A percentile compares a stretch with the other conserved stretches of the same genome.
These are phyloP conservation scores for Ganoderma lucidum DNA, from an alignment of 1,284 basidiomycete species.

Conservation along the genomic window DNA sequence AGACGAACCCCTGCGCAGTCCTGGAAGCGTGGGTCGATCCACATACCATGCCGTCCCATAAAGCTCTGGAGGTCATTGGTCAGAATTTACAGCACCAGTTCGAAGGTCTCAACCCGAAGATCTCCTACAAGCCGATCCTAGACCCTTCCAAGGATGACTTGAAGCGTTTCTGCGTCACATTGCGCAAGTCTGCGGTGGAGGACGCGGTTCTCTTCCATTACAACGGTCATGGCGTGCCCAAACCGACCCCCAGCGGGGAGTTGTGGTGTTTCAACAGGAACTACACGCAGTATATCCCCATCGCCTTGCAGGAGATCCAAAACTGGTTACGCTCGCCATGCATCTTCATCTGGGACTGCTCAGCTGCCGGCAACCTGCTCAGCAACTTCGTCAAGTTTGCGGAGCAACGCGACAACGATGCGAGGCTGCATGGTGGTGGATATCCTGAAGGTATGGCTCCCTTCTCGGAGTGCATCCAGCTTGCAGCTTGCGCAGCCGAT, in stretches of 20 bases:
- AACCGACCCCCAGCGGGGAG: slow-evolving; percentile 95
- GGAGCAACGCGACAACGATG: slow-evolving; percentile 85
- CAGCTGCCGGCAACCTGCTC: slow-evolving; percentile 93
- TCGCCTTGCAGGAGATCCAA: slow-evolving; percentile 93
- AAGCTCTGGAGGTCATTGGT: slow-evolving; percentile 90
- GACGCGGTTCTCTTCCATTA: slow-evolving; percentile 98
- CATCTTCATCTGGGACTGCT: slow-evolving; percentile 99
- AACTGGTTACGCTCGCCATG: slow-evolving; percentile 93
- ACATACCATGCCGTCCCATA: slow-evolving; percentile 85
- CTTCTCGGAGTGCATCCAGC: slow-evolving; percentile 92
- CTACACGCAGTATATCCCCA: slow-evolving; percentile 99
- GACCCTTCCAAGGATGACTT: slow-evolving; percentile 97
- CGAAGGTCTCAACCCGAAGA: slow-evolving; percentile 91
- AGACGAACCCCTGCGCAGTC: slow-evolving; percentile 95
- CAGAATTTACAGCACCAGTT: slow-evolving; percentile 96
- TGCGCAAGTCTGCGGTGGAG: slow-evolving; percentile 91
- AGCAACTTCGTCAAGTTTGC: slow-evolving; percentile 92
- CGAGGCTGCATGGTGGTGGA: slow-evolving; percentile 64
- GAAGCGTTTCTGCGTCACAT: slow-evolving; percentile 86
- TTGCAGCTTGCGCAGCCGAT: slow-evolving; percentile 93
- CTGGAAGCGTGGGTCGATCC: slow-evolving; percentile 99
- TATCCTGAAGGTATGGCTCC: slow-evolving; percentile 72
- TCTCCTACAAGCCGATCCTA: slow-evolving; percentile 91
- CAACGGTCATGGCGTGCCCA: slow-evolving; percentile 98
- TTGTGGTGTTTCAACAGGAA: slow-evolving; percentile 99